These are phyloP conservation scores for Clarireedia sp. DNA, from an alignment of 2,329 filamentous ascomycete genomes.

Conservation along the genomic window DNA sequence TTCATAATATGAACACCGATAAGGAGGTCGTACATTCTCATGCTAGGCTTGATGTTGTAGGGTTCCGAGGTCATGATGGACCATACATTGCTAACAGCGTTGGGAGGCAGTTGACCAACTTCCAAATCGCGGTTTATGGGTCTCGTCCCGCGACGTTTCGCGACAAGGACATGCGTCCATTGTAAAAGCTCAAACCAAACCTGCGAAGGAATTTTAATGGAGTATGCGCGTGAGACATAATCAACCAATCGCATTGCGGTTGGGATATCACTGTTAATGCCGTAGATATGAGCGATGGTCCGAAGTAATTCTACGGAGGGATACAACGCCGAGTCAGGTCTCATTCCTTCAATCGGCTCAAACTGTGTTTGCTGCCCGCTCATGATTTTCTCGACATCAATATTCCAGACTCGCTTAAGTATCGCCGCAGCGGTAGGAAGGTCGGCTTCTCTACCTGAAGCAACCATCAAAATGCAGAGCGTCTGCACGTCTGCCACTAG, in stretches of 20 bases:
- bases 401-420: conserved; percentile 45
- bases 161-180: conserved; percentile 54
- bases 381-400: conserved; percentile 25
- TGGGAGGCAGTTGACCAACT: conserved; percentile 15
- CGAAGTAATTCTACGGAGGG: conserved; percentile 54
- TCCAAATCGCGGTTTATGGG: not conserved
- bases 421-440: conserved; percentile 37
- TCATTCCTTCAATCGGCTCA: conserved; percentile 28
- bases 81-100: conserved; percentile 22
- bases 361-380: conserved; percentile 11
- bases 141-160: conserved; percentile 2
- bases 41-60: conserved; percentile 24
- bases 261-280: conserved; percentile 55
- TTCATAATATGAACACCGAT: conserved; percentile 17
- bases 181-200: conserved; percentile 62
- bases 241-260: conserved; percentile 53
- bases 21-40: conserved; percentile 23
- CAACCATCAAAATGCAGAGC: conserved; percentile 45
- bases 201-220: conserved; percentile 45
- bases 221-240: conserved; percentile 52
- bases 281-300: conserved; percentile 60
- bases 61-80: conserved; percentile 24
- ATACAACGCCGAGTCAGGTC: conserved; percentile 43
- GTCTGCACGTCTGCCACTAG: conserved; percentile 42
- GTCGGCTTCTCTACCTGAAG: conserved; percentile 45